phyloP scores from a whole-genome alignment of 805 yeast species.

The Candida sphagnicola region DNA sequence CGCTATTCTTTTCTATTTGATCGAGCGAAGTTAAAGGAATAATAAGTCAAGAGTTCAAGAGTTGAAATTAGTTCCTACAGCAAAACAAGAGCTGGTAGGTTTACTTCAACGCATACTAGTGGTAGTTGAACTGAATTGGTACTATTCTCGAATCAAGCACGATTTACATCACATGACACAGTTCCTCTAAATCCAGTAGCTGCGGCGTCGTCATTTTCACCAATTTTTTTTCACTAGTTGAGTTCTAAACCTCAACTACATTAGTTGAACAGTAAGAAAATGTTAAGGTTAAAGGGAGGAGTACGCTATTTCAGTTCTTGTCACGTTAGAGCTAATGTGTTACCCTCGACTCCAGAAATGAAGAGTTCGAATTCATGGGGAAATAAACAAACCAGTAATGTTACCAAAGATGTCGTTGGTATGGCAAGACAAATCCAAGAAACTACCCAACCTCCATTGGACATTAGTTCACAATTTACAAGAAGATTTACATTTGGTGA shows the following conservation, averaged over 20 bases:
- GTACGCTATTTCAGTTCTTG: not conserved
- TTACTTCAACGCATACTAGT: too few species aligned
- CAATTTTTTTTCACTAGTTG: not conserved
- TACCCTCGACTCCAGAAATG: slow-evolving; percentile 32
- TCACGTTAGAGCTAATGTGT: slow-evolving; percentile 3
- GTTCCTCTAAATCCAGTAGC: too few species aligned
- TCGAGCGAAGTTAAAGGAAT: too few species aligned
- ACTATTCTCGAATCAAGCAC: too few species aligned
- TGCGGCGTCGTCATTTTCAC: not conserved
- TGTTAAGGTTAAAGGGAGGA: slow-evolving; percentile 1
- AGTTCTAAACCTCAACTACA: too few species aligned
- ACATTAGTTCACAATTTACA: slow-evolving; percentile 29
- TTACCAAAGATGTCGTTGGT: slow-evolving; percentile 30
- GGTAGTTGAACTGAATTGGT: too few species aligned
- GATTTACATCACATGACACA: too few species aligned
- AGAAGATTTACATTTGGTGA: slow-evolving; percentile 47
- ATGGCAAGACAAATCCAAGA: slow-evolving; percentile 31
- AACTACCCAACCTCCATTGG: slow-evolving; percentile 29
- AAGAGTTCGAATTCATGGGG: slow-evolving; percentile 27
- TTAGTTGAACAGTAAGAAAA: not conserved
- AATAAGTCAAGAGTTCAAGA: too few species aligned
- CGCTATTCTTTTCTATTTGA: too few species aligned
- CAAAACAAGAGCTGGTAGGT: too few species aligned
- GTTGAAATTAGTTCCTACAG: too few species aligned
- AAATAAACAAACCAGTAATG: slow-evolving; percentile 8